A percentile compares a stretch with the other conserved stretches of the same genome.
Conservation (phyloP, 495 filamentous ascomycete genomes). For the Trichocladium uniseriatum region DNA sequence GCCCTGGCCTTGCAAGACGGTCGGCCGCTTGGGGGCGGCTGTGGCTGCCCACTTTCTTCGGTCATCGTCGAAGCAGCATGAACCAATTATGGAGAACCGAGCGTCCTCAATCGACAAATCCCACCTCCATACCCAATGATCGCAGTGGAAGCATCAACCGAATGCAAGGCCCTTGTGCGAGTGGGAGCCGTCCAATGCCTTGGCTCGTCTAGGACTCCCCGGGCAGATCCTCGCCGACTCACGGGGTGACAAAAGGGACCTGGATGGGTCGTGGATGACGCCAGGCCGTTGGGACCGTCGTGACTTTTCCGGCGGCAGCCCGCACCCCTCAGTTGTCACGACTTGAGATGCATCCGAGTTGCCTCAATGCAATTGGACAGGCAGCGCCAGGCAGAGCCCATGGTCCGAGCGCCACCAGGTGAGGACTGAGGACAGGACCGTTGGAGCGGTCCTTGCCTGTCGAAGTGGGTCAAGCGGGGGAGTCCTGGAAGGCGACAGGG, state of each 20-base stretch:
- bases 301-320: not conserved
- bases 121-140: not conserved
- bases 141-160: not conserved
- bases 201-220: not conserved
- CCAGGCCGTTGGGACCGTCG: not conserved
- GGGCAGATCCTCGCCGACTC: not conserved
- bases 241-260: not conserved
- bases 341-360: not conserved
- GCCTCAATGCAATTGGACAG: not conserved
- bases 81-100: too few relatives aligned
- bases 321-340: slow-evolving; percentile 2
- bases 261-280: slow-evolving; percentile 1
- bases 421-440: slow-evolving; percentile 1
- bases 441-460: slow-evolving; percentile 10
- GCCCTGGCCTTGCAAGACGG: slow-evolving; percentile 7
- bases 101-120: too few relatives aligned
- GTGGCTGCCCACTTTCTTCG: not conserved
- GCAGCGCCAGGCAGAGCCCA: not conserved
- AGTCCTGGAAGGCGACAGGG: slow-evolving; percentile 7
- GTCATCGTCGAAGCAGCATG: too few relatives aligned
- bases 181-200: not conserved
- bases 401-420: slow-evolving; percentile 5
- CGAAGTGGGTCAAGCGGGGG: not conserved
- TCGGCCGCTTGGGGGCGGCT: slow-evolving; percentile 10
- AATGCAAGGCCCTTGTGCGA: not conserved